phyloP scores from a whole-genome alignment of 768 basidiomycete genomes.

The Naganishia vishniacii region DNA sequence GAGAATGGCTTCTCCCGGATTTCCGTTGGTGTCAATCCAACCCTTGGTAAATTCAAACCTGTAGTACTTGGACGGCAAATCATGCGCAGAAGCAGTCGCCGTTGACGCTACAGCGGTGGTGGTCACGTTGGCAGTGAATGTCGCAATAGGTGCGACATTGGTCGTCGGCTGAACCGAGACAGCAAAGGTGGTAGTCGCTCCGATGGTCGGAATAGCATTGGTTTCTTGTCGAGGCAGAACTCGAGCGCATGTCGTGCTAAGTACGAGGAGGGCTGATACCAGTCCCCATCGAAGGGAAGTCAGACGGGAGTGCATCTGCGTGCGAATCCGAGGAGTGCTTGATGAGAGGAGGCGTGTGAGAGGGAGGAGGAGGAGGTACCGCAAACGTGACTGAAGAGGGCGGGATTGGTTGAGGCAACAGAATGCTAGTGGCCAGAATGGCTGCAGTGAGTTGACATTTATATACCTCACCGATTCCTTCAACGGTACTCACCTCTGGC shows the following conservation, averaged over 20 bases:
- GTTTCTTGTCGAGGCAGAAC: neutral
- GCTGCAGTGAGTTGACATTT: no score
- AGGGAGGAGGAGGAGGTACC: neutral
- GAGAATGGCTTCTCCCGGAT: slow-evolving; percentile 20
- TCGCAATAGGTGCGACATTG: neutral
- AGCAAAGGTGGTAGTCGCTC: neutral
- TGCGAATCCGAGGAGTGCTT: neutral
- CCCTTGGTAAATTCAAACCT: slow-evolving; percentile 12
- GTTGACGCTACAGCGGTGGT: neutral
- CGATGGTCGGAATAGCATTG: neutral
- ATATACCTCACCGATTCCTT: no score
- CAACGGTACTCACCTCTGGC: no score
- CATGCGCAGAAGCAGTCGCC: neutral
- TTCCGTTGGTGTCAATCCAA: slow-evolving; percentile 19
- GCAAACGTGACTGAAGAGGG: neutral
- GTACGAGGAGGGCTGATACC: neutral
- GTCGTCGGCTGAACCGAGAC: neutral
- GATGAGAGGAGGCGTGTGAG: neutral
- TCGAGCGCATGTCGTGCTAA: neutral
- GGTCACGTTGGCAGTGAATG: slow-evolving; percentile 1
- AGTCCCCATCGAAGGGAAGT: neutral
- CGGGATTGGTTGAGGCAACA: neutral
- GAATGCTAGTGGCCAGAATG: neutral
- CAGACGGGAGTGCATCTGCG: neutral
- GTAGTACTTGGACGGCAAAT: slow-evolving; percentile 20